Percentiles rank a stretch among this genome's conserved stretches.
These are phyloP conservation scores for Nakazawaea ambrosiae DNA, from an alignment of 805 yeast genomes.

Conservation along the genomic window DNA sequence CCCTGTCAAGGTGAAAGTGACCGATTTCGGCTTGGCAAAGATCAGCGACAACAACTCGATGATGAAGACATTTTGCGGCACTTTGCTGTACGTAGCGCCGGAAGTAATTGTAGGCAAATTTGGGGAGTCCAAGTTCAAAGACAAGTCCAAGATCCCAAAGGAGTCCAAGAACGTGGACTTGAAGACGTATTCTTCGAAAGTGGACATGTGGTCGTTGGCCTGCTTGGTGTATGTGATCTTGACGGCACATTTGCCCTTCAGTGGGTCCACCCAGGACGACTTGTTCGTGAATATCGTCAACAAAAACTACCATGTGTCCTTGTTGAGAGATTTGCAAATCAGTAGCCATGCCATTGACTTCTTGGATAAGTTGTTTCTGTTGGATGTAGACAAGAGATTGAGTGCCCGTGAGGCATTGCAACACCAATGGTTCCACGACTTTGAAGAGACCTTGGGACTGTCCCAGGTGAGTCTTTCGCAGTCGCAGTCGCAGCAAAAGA, in stretches of 20 bases:
- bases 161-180: constrained; percentile 13
- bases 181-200: constrained; percentile 66
- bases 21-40: constrained; percentile 96
- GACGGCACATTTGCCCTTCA: constrained; percentile 92
- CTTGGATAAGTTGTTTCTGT: constrained; percentile 61
- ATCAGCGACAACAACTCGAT: constrained; percentile 76
- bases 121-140: constrained; percentile 25
- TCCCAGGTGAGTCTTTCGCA: constrained; percentile 57
- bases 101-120: constrained; percentile 66
- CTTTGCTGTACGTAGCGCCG: constrained; percentile 95
- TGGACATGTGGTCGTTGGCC: constrained; percentile 97
- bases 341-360: constrained; percentile 39
- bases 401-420: constrained; percentile 69
- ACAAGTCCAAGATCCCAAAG: constrained; percentile 10
- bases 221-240: constrained; percentile 87
- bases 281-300: constrained; percentile 66
- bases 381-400: constrained; percentile 66
- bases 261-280: constrained; percentile 86
- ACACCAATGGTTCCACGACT: constrained; percentile 69
- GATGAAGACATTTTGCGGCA: constrained; percentile 96
- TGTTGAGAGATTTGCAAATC: constrained; percentile 41
- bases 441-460: constrained; percentile 21
- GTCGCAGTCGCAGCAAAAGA: constrained; percentile 60
- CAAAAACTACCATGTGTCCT: constrained; percentile 77
- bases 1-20: constrained; percentile 85